Percentiles rank a stretch among this genome's conserved stretches.
phyloP scores from a whole-genome alignment of 148 eudicot species.

The Vaccinium macrocarpon region DNA sequence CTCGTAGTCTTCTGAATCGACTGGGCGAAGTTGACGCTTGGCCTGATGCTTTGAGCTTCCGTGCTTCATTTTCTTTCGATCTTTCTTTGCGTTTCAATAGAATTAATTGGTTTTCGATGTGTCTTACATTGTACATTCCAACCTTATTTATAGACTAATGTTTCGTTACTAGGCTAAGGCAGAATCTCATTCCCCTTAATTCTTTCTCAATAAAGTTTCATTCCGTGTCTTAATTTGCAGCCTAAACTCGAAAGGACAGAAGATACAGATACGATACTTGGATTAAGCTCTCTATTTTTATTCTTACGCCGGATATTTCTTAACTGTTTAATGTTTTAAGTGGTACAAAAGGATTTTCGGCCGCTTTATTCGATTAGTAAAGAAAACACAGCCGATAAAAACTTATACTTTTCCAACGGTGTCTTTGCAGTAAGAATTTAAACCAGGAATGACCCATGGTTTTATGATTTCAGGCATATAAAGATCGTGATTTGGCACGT shows the following conservation, averaged over 20 bases:
- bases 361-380: not conserved
- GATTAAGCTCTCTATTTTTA: not conserved
- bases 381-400: not conserved
- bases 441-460: not conserved
- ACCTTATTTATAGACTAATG: not conserved
- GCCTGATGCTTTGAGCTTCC: conserved; percentile 5
- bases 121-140: not conserved
- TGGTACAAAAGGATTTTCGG: not conserved
- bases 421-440: not conserved
- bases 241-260: not conserved
- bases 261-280: not conserved
- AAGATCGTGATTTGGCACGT: not conserved
- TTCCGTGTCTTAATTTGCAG: not conserved
- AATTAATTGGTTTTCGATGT: not conserved
- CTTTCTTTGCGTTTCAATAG: not conserved
- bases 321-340: too few relatives aligned
- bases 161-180: not conserved
- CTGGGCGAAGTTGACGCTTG: not conserved
- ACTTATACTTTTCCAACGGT: not conserved
- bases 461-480: not conserved
- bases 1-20: not conserved
- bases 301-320: not conserved
- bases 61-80: not conserved
- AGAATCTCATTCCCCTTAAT: conserved; percentile 16
- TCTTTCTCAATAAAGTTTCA: not conserved